A percentile compares a stretch with the other conserved stretches of the same genome.
phyloP scores from a whole-genome alignment of 345 rosid species.

The Salix suchowensis region DNA sequence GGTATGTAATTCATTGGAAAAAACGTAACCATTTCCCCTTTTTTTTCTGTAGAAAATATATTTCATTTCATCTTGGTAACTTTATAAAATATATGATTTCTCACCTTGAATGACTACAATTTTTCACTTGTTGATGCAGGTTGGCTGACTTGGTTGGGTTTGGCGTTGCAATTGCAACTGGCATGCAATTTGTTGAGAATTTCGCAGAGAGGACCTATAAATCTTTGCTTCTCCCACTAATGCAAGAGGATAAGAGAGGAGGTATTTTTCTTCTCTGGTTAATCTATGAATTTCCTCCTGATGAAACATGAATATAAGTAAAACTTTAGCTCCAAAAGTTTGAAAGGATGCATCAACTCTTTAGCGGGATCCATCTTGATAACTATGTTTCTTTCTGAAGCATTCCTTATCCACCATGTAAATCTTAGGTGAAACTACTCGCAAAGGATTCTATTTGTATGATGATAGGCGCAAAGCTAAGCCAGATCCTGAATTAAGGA shows the following conservation, averaged over 20 bases:
- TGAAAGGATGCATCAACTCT: not conserved
- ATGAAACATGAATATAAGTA: not conserved
- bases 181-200: slow-evolving; percentile 64
- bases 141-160: slow-evolving; percentile 87
- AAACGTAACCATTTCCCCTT: not conserved
- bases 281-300: not conserved
- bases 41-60: not conserved
- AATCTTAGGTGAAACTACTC: slow-evolving; percentile 67
- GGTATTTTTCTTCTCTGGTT: slow-evolving; percentile 35
- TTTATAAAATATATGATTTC: not conserved
- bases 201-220: slow-evolving; percentile 79
- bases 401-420: not conserved
- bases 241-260: slow-evolving; percentile 93
- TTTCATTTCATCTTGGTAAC: not conserved
- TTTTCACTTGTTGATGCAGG: slow-evolving; percentile 37
- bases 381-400: slow-evolving; percentile 5
- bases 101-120: not conserved
- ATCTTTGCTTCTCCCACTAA: slow-evolving; percentile 73
- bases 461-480: slow-evolving; percentile 73
- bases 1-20: slow-evolving; percentile 32
- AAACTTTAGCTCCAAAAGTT: not conserved
- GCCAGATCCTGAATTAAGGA: slow-evolving; percentile 81
- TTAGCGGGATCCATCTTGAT: not conserved
- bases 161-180: slow-evolving; percentile 86
- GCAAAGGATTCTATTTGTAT: slow-evolving; percentile 81